Evolutionary conservation across 75 land plant genomes (phyloP).

Genomic region (Pseudotsuga menziesii): DNA sequence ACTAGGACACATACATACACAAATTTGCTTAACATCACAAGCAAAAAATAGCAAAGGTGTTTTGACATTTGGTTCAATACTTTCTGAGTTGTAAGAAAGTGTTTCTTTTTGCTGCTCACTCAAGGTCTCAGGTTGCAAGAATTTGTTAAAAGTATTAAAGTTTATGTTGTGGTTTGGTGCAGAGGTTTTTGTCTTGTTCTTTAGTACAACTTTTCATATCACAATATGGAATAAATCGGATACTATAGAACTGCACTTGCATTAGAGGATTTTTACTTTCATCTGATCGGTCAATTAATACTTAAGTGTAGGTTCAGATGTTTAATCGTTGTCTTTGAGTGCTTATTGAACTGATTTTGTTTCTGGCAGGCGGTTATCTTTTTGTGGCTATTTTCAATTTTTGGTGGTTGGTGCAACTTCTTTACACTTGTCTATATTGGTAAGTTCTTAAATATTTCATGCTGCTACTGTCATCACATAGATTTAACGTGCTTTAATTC

Average conservation of each 20-base stretch:
- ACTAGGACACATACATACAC: background rate
- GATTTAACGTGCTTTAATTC: background rate
- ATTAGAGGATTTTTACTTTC: too few species aligned
- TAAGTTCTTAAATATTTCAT: constrained; percentile 18
- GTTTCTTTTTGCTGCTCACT: background rate
- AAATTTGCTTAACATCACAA: background rate
- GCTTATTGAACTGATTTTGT: background rate
- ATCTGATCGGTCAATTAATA: background rate
- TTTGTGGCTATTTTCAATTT: constrained; percentile 44
- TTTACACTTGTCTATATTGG: constrained; percentile 58
- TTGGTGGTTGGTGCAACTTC: constrained; percentile 60
- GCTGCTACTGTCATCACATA: background rate
- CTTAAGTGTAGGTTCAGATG: background rate
- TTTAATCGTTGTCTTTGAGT: background rate
- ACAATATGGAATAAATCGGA: background rate
- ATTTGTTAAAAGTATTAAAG: too few species aligned
- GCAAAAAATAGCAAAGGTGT: too few species aligned
- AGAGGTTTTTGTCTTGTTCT: too few species aligned
- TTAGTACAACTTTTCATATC: background rate
- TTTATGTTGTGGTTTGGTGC: background rate
- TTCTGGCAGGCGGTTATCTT: constrained; percentile 40
- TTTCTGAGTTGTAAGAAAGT: too few species aligned
- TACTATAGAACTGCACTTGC: too few species aligned
- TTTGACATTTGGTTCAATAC: too few species aligned
- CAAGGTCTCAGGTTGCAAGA: too few species aligned